These are phyloP conservation scores for Falciphora oryzae DNA, from an alignment of 2,329 filamentous ascomycete genomes.

Conservation along the genomic window DNA sequence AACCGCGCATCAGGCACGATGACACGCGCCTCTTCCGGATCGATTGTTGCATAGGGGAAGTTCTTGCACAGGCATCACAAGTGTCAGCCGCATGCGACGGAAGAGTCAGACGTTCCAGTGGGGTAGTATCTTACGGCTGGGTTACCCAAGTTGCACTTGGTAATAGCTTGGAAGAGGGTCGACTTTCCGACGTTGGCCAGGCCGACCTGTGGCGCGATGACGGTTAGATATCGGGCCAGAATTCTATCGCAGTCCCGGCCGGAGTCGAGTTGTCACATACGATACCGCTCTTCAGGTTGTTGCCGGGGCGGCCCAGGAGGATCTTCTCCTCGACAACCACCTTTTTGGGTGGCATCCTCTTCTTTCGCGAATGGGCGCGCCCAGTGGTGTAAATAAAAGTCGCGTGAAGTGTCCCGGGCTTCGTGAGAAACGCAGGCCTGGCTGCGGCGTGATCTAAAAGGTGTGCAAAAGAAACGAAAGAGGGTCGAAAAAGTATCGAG, in stretches of 20 bases:
- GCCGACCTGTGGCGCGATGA: slow-evolving; percentile 61
- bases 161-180: slow-evolving; percentile 98
- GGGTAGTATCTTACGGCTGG: slow-evolving; percentile 65
- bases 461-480: slow-evolving; percentile 49
- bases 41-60: slow-evolving; percentile 98
- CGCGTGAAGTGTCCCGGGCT: not conserved
- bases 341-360: slow-evolving; percentile 95
- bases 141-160: slow-evolving; percentile 94
- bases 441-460: slow-evolving; percentile 33
- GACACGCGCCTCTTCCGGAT: slow-evolving; percentile 96
- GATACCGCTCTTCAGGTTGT: slow-evolving; percentile 99
- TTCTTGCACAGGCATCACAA: slow-evolving; percentile 51
- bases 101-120: slow-evolving; percentile 2
- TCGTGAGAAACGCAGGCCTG: slow-evolving; percentile 7
- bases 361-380: slow-evolving; percentile 45
- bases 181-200: slow-evolving; percentile 99
- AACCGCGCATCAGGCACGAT: slow-evolving; percentile 94
- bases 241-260: not conserved
- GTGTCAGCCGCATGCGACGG: slow-evolving; percentile 11
- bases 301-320: slow-evolving; percentile 89
- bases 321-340: slow-evolving; percentile 88
- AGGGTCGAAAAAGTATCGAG: slow-evolving; percentile 29
- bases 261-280: slow-evolving; percentile 46
- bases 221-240: slow-evolving; percentile 15
- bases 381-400: slow-evolving; percentile 39